These are phyloP conservation scores for Telopea speciosissima DNA, from an alignment of 177 flowering plant species.

Conservation along the genomic window DNA sequence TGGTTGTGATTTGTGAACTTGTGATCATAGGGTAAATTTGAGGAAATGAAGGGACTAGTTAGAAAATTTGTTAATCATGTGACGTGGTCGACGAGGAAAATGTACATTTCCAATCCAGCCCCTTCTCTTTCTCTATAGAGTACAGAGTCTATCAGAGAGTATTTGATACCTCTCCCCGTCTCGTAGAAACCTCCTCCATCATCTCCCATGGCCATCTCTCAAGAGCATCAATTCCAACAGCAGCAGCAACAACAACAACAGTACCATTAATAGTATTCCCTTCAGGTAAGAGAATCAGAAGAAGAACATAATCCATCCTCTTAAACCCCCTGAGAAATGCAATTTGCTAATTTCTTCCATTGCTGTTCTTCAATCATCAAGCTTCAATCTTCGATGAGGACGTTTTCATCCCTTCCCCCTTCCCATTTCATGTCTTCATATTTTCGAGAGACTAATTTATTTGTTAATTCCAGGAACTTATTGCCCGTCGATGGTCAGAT, in stretches of 20 bases:
- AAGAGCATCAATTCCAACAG: slow-evolving; percentile 24
- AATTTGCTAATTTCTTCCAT: too few relatives aligned
- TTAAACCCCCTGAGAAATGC: slow-evolving; percentile 8
- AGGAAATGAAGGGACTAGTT: too few relatives aligned
- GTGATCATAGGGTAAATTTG: too few relatives aligned
- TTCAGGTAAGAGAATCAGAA: slow-evolving; percentile 30
- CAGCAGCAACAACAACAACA: slow-evolving; percentile 33
- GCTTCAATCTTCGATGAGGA: too few relatives aligned
- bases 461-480: slow-evolving; percentile 35
- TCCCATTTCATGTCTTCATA: neutral
- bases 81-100: too few relatives aligned
- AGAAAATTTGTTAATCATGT: too few relatives aligned
- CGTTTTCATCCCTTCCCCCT: neutral
- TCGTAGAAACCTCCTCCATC: slow-evolving; percentile 4
- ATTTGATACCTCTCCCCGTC: slow-evolving; percentile 1
- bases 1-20: too few relatives aligned
- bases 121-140: slow-evolving; percentile 6
- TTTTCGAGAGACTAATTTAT: neutral
- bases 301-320: neutral
- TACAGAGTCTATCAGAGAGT: too few relatives aligned
- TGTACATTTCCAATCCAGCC: neutral
- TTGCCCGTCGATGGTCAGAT: slow-evolving; percentile 49
- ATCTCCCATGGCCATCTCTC: slow-evolving; percentile 47
- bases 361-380: too few relatives aligned
- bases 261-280: slow-evolving; percentile 30